A percentile compares a stretch with the other conserved stretches of the same genome.
Evolutionary conservation across 2,329 filamentous ascomycete genomes (phyloP).

Genomic region (Juglanconis sp.): DNA sequence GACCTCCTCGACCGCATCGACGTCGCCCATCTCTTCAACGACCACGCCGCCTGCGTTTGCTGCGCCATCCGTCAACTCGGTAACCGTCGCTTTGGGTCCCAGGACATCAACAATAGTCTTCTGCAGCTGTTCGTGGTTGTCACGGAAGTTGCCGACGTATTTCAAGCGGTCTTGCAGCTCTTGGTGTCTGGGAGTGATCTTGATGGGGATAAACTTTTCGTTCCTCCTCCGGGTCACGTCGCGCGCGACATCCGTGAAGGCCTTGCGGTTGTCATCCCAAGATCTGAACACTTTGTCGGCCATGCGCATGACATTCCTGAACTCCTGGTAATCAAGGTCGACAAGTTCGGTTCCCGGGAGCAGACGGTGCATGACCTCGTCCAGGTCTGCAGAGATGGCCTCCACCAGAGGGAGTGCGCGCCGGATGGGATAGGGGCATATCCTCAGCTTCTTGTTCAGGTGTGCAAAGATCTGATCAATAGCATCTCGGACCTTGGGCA

Average conservation of each 20-base stretch:
- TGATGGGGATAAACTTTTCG: constrained; percentile 98
- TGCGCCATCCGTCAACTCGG: constrained; percentile 49
- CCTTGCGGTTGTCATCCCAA: constrained; percentile 96
- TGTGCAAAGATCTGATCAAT: constrained; percentile 88
- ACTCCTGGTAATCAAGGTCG: constrained; percentile 88
- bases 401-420: constrained; percentile 92
- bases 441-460: constrained; percentile 95
- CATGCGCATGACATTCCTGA: constrained; percentile 77
- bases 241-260: constrained; percentile 95
- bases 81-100: constrained; percentile 65
- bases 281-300: constrained; percentile 83
- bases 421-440: constrained; percentile 91
- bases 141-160: constrained; percentile 91
- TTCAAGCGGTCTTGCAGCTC: constrained; percentile 87
- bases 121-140: constrained; percentile 96
- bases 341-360: constrained; percentile 85
- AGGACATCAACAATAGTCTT: constrained; percentile 96
- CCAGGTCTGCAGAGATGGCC: constrained; percentile 90
- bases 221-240: constrained; percentile 91
- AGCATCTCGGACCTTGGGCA: constrained; percentile 85
- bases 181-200: constrained; percentile 82
- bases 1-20: constrained; percentile 95
- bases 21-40: constrained; percentile 92
- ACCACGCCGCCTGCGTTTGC: constrained; percentile 61
- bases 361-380: constrained; percentile 79